These are phyloP conservation scores for Kandelia obovata DNA, from an alignment of 345 rosid species.

Conservation along the genomic window DNA sequence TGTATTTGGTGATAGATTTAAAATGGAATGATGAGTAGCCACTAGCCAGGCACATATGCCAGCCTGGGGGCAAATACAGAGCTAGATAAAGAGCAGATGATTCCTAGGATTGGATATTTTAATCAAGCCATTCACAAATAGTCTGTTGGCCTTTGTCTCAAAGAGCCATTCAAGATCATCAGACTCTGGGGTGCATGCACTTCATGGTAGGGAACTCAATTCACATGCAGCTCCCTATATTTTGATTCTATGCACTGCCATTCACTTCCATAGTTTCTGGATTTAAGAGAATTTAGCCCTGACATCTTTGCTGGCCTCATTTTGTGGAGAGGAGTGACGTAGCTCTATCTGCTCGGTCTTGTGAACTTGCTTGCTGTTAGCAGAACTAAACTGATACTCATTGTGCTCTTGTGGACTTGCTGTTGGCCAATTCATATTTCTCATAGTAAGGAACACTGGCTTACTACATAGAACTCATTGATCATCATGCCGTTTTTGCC, in stretches of 20 bases:
- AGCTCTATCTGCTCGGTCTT: not conserved
- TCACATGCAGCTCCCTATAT: not conserved
- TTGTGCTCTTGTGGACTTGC: no score
- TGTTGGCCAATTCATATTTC: no score
- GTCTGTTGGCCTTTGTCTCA: not conserved
- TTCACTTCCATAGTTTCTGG: not conserved
- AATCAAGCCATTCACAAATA: not conserved
- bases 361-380: no score
- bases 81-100: constrained; percentile 4
- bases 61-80: constrained; percentile 12
- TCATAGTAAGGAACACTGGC: no score
- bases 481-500: no score
- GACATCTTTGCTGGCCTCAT: no score
- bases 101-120: not conserved
- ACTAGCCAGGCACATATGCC: constrained; percentile 12
- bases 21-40: constrained; percentile 10
- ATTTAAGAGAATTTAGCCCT: not conserved
- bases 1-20: not conserved
- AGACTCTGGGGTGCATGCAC: constrained; percentile 1
- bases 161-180: constrained; percentile 24
- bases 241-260: not conserved
- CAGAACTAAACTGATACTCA: no score
- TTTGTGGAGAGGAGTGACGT: not conserved
- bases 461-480: no score
- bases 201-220: not conserved